These are phyloP conservation scores for Geranium incanum DNA, from an alignment of 441 rosid species.

Conservation along the genomic window DNA sequence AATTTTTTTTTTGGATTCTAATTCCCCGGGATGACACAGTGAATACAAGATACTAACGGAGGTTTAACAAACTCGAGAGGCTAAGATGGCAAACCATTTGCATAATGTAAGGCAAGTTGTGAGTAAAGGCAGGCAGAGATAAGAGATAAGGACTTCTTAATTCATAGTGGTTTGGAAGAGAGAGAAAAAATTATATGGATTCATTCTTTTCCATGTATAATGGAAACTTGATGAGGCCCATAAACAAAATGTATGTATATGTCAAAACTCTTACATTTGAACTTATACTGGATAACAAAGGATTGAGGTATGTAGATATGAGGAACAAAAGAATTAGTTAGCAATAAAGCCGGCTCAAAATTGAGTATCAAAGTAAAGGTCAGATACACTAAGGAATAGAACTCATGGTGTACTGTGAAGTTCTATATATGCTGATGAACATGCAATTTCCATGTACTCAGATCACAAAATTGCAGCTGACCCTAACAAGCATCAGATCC, in stretches of 20 bases:
- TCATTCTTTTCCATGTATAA: conserved; percentile 20
- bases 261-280: conserved; percentile 31
- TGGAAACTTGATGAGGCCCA: conserved; percentile 21
- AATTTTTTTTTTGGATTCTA: neutral
- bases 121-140: conserved; percentile 31
- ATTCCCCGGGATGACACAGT: conserved; percentile 15
- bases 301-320: conserved; percentile 27
- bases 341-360: conserved; percentile 28
- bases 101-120: conserved; percentile 25
- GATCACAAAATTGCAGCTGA: conserved; percentile 31
- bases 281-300: conserved; percentile 14
- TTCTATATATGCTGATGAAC: conserved; percentile 30
- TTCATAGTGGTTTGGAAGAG: conserved; percentile 11
- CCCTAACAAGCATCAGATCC: conserved; percentile 29
- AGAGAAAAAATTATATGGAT: conserved; percentile 16
- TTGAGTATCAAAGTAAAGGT: conserved; percentile 16
- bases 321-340: conserved; percentile 36
- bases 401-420: conserved; percentile 25
- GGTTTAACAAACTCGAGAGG: conserved; percentile 50
- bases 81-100: conserved; percentile 30
- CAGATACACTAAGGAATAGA: conserved; percentile 30
- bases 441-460: conserved; percentile 32
- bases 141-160: conserved; percentile 10
- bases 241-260: conserved; percentile 17
- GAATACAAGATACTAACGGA: conserved; percentile 23